These are phyloP conservation scores for Prosopis cineraria DNA, from an alignment of 306 rosid genomes.

Conservation along the genomic window DNA sequence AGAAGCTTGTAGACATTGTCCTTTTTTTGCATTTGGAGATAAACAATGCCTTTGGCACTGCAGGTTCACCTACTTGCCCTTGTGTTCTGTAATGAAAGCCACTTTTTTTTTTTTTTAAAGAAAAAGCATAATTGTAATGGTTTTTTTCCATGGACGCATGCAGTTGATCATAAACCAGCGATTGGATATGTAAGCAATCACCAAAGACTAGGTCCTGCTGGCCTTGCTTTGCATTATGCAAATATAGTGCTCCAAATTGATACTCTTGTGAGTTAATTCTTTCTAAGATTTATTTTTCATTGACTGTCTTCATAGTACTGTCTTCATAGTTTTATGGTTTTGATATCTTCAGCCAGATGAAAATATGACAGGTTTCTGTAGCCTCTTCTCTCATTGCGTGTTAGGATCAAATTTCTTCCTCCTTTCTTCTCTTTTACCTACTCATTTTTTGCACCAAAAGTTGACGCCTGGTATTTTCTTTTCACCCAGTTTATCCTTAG, in stretches of 20 bases:
- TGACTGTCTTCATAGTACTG: conserved; percentile 14
- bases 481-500: not conserved
- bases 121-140: not conserved
- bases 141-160: conserved; percentile 35
- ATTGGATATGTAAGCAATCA: conserved; percentile 40
- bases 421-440: not conserved
- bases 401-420: not conserved
- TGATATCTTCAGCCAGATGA: not conserved
- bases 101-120: conserved; percentile 19
- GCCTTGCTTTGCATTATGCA: conserved; percentile 88
- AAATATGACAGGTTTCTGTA: conserved; percentile 14
- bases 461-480: not conserved
- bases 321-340: conserved; percentile 24
- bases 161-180: conserved; percentile 50
- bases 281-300: conserved; percentile 29
- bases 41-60: conserved; percentile 50
- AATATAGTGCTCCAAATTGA: conserved; percentile 83
- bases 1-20: conserved; percentile 76
- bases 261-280: conserved; percentile 65
- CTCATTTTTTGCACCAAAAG: not conserved
- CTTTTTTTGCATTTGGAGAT: conserved; percentile 67
- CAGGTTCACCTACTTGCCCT: conserved; percentile 46
- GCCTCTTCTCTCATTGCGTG: conserved; percentile 2
- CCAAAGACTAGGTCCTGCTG: conserved; percentile 77
- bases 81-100: conserved; percentile 16